phyloP scores from a whole-genome alignment of 192 early-diverging fungal species.

The Diversispora eburnea region DNA sequence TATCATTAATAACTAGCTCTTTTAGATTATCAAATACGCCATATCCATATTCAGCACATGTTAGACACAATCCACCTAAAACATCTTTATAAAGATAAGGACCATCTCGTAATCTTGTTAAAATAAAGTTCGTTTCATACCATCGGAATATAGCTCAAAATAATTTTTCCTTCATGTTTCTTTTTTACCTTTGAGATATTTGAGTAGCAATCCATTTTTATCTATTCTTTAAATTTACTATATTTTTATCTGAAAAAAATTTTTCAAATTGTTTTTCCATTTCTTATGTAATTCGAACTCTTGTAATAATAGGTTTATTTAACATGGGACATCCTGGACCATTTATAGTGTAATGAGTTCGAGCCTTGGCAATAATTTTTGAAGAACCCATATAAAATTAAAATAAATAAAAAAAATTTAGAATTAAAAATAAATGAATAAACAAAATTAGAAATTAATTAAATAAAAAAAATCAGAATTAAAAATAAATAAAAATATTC shows the following conservation, averaged over 20 bases:
- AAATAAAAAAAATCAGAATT: too few species aligned
- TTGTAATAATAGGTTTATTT: conserved; percentile 8
- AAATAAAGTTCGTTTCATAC: conserved; percentile 7
- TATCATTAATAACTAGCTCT: not conserved
- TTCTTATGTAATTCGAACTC: not conserved
- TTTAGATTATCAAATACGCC: not conserved
- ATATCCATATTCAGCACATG: conserved; percentile 8
- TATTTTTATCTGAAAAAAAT: conserved; percentile 6
- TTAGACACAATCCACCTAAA: not conserved
- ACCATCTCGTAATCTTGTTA: not conserved
- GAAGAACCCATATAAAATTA: not conserved
- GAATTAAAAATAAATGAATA: too few species aligned
- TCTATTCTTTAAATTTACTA: not conserved
- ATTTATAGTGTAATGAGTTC: not conserved
- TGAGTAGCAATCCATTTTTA: not conserved
- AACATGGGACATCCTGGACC: not conserved
- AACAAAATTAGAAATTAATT: too few species aligned
- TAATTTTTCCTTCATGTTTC: not conserved
- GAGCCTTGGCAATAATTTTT: not conserved
- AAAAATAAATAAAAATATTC: too few species aligned
- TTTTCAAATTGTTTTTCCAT: conserved; percentile 1
- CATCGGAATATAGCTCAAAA: not conserved
- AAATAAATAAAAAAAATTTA: too few species aligned
- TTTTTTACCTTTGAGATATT: conserved; percentile 14
- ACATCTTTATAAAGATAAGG: not conserved